Evolutionary conservation across 495 filamentous ascomycete genomes (phyloP).

Genomic region (Schizothecium vesticola): DNA sequence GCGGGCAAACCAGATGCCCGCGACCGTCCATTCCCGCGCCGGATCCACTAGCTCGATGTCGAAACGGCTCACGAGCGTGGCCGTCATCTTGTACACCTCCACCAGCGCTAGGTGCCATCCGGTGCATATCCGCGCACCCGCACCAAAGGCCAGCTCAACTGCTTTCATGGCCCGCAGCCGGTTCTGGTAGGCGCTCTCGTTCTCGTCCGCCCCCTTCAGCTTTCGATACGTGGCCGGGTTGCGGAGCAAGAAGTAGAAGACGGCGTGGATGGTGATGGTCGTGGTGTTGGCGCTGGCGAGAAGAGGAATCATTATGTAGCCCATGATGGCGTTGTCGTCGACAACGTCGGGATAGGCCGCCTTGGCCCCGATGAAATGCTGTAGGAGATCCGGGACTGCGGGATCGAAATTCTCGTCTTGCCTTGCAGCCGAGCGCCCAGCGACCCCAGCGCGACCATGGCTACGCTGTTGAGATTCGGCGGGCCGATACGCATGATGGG

Average conservation of each 20-base stretch:
- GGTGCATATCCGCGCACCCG: slow-evolving; percentile 57
- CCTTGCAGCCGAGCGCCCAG: slow-evolving; percentile 14
- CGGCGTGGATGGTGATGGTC: slow-evolving; percentile 41
- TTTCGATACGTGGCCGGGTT: slow-evolving; percentile 35
- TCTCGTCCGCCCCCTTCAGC: slow-evolving; percentile 30
- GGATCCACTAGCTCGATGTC: slow-evolving; percentile 31
- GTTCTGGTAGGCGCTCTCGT: slow-evolving; percentile 11
- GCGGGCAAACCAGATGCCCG: too few species aligned
- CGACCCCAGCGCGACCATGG: slow-evolving; percentile 2
- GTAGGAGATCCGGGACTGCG: slow-evolving; percentile 22
- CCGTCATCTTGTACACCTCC: slow-evolving; percentile 62
- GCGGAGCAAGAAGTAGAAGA: slow-evolving; percentile 49
- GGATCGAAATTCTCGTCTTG: slow-evolving; percentile 10
- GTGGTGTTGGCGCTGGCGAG: slow-evolving; percentile 52
- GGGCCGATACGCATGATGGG: slow-evolving; percentile 18
- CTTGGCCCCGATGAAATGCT: slow-evolving; percentile 26
- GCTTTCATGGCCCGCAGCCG: slow-evolving; percentile 21
- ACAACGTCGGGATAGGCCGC: slow-evolving; percentile 19
- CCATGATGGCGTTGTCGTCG: slow-evolving; percentile 20
- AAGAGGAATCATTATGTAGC: slow-evolving; percentile 31
- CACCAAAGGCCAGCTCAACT: slow-evolving; percentile 49
- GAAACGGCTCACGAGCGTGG: slow-evolving; percentile 52
- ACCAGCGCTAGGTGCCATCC: slow-evolving; percentile 58
- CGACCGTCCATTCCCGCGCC: slow-evolving; percentile 13
- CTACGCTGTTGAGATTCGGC: slow-evolving; percentile 16